Percentiles rank a stretch among this genome's conserved stretches.
These are phyloP conservation scores for Fusarium floridanum DNA, from an alignment of 2,329 filamentous ascomycete species.

Conservation along the genomic window DNA sequence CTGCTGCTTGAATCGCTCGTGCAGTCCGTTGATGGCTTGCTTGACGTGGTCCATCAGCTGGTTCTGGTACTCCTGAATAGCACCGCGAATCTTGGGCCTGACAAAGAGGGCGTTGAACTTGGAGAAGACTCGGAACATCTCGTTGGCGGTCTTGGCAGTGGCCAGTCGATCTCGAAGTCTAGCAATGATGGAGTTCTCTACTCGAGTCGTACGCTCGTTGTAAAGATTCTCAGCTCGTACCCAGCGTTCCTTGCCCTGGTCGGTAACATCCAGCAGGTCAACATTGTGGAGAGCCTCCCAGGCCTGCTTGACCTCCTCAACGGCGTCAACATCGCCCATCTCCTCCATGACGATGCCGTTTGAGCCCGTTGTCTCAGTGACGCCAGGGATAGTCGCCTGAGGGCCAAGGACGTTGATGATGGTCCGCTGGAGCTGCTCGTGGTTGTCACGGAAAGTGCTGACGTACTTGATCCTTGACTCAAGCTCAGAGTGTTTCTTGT, in stretches of 20 bases:
- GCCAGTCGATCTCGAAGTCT: slow-evolving; percentile 91
- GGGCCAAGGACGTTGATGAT: slow-evolving; percentile 97
- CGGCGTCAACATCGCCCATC: slow-evolving; percentile 96
- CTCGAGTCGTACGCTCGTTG: slow-evolving; percentile 95
- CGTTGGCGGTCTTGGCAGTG: slow-evolving; percentile 95
- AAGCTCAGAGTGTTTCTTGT: slow-evolving; percentile 86
- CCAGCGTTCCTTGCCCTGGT: slow-evolving; percentile 91
- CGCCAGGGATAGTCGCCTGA: slow-evolving; percentile 68
- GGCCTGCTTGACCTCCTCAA: slow-evolving; percentile 94
- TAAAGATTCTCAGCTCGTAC: slow-evolving; percentile 95
- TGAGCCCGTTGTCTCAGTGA: slow-evolving; percentile 63
- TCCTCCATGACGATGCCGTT: slow-evolving; percentile 86
- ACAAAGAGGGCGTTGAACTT: slow-evolving; percentile 99
- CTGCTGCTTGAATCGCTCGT: slow-evolving; percentile 98
- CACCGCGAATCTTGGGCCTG: slow-evolving; percentile 97
- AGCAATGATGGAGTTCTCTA: slow-evolving; percentile 99
- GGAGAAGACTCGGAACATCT: slow-evolving; percentile 99
- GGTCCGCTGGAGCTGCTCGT: slow-evolving; percentile 96
- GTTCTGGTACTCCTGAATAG: slow-evolving; percentile 97
- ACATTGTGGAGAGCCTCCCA: slow-evolving; percentile 96
- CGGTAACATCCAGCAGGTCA: slow-evolving; percentile 91
- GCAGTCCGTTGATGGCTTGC: slow-evolving; percentile 90
- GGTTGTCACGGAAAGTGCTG: slow-evolving; percentile 92
- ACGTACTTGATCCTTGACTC: slow-evolving; percentile 95
- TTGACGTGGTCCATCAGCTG: slow-evolving; percentile 99